These are phyloP conservation scores for Lachnellula subtilissima DNA, from an alignment of 2,329 filamentous ascomycete species.

Conservation along the genomic window DNA sequence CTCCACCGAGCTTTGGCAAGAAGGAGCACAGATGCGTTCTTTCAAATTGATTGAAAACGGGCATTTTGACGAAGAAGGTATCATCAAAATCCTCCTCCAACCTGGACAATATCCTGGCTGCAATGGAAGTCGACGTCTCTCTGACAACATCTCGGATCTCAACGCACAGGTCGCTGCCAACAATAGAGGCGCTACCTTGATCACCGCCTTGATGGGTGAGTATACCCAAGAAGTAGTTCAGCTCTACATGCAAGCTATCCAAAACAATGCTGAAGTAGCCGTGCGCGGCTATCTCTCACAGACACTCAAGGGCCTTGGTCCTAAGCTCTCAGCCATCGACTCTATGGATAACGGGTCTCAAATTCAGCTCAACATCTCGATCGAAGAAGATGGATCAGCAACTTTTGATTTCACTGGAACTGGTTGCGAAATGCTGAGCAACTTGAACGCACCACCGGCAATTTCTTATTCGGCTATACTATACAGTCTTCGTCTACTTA, in stretches of 20 bases:
- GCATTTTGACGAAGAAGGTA: constrained; percentile 68
- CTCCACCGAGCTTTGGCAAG: constrained; percentile 58
- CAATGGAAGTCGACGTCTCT: constrained; percentile 68
- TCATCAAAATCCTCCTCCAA: constrained; percentile 64
- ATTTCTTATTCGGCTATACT: constrained; percentile 79
- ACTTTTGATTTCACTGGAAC: constrained; percentile 73
- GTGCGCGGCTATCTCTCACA: constrained; percentile 64
- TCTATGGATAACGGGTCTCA: constrained; percentile 55
- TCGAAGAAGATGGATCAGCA: constrained; percentile 65
- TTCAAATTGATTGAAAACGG: constrained; percentile 69
- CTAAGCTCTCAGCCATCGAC: constrained; percentile 64
- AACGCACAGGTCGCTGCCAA: constrained; percentile 82
- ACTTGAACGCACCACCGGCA: constrained; percentile 73
- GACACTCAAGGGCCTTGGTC: constrained; percentile 56
- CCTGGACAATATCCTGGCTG: constrained; percentile 69
- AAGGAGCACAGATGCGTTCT: constrained; percentile 55
- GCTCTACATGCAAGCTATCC: constrained; percentile 76
- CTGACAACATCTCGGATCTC: constrained; percentile 77
- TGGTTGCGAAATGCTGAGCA: constrained; percentile 68
- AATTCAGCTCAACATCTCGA: constrained; percentile 66
- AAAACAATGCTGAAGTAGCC: constrained; percentile 67
- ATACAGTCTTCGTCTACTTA: constrained; percentile 73
- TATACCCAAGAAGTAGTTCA: constrained; percentile 70
- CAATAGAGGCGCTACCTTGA: constrained; percentile 72
- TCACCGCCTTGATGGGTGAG: constrained; percentile 65